Base-by-base conservation (phyloP, 176 grass and related monocot species). In the Guadua angustifolia region DNA sequence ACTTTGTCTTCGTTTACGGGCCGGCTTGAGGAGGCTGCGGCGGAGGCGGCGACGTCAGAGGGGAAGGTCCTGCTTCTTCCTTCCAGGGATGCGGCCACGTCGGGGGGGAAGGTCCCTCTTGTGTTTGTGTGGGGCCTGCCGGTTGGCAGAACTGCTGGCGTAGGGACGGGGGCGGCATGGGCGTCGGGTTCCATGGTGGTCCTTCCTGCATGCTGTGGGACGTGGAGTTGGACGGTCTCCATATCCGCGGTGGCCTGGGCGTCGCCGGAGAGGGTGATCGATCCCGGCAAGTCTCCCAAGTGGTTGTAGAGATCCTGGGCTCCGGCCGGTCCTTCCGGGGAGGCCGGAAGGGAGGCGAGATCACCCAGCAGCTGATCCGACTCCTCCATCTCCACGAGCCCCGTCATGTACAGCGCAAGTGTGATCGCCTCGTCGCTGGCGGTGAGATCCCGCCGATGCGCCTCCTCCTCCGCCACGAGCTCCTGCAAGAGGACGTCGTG, bases 11-110 rank as follows among this genome's bases (percentile, higher is more conserved):
- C 38, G n/a, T 21, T n/a, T 8, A 61, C 38, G n/a, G 4, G 13
- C 55, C 25, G 74, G 56, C 7, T 77, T 44, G 74, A 77, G 13
- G 74, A 77, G 38, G 55, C 58, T 21, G 38, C 55, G 74, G 1
- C 21, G 38, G 55, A 13, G 74, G 1, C 6, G 38, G 55, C 55
- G 38, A 29, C 29, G 29, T 29, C 29, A 1, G 29, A 29, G 29
- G 29, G 29, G 29, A 29, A 29, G 29, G 29, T 29, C 29, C 29
- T n/a, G n/a, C n/a, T n/a, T n/a, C n/a, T 1, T 29, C 29, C 1
- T 29, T 0, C 29, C 29, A 29, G 53, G 19, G 53, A 57, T 8
- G 53, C 19, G 7, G 19, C 19, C 19, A 57, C 19, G 53, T 57
- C 19, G 9, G 53, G 19, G 19, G 19, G 19, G 53, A 21, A 29